phyloP scores from a whole-genome alignment of 805 yeast species.

The Candida rishiriensis region DNA sequence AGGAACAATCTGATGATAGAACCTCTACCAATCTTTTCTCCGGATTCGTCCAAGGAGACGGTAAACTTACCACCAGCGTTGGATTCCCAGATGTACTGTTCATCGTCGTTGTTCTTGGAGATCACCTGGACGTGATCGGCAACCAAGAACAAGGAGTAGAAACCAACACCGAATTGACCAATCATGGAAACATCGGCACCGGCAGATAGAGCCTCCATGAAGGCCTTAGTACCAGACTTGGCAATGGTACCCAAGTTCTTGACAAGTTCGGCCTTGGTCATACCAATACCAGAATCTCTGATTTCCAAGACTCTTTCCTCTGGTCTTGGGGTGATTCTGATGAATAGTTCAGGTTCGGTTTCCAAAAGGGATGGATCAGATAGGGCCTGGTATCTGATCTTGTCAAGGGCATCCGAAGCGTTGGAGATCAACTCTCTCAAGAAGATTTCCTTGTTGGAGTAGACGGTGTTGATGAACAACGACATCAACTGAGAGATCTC shows the following conservation, averaged over 20 bases:
- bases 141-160: constrained; percentile 98
- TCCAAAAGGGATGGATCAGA: constrained; percentile 90
- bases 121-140: constrained; percentile 98
- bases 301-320: constrained; percentile 92
- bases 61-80: constrained; percentile 99
- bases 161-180: constrained; percentile 99
- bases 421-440: constrained; percentile 98
- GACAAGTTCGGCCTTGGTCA: constrained; percentile 98
- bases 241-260: constrained; percentile 99
- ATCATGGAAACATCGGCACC: constrained; percentile 99
- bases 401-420: constrained; percentile 98
- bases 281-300: constrained; percentile 99
- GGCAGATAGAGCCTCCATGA: constrained; percentile 98
- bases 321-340: constrained; percentile 95
- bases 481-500: constrained; percentile 99
- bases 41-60: constrained; percentile 81
- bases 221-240: constrained; percentile 98
- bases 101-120: constrained; percentile 98
- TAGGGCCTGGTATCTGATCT: constrained; percentile 94
- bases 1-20: constrained; percentile 89
- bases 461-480: constrained; percentile 98
- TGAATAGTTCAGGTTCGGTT: constrained; percentile 92
- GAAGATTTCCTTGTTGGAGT: constrained; percentile 98
- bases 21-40: constrained; percentile 93
- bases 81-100: constrained; percentile 99